Evolutionary conservation across 257 asterid species (phyloP), one percentile per base, ranked within the genome.

Genomic region (Solanum etuberosum): DNA sequence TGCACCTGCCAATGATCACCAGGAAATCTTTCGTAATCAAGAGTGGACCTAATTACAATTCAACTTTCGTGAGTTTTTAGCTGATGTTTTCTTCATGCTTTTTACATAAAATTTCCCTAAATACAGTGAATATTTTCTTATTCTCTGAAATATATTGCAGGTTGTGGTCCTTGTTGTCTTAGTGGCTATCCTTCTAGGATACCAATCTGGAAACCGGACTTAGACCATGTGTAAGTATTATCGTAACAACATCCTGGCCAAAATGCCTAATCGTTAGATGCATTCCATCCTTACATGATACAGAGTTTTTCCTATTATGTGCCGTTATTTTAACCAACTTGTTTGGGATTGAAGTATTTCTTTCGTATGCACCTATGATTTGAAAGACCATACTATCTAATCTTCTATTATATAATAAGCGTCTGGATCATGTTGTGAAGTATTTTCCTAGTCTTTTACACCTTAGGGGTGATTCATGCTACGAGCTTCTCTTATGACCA

Each of bases 1-100:
- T 86, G 46, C 57, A 48, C n/a, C 54, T 73, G 68, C 18, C 82
- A 37, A 86, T 86, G 74, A 63, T 46, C 54, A 5, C 86, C 94
- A 97, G 99, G 96, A 92, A 91, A 91, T 97, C 98, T 86, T 95
- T 92, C 87, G 73, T 95, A 74, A 83, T 93, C 86, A 86, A 83
- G 87, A 94, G 90, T 86, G 92, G 90, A 78, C 89, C 96, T 63
- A 93, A 88, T 74, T 91, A 89, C 92, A 91, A 86, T 89, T 84
- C 94, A 85, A 84, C 93, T 84, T 10, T 87, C 95, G 98, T 97
- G 83, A 93, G 98, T 87, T 51, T 71, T 85, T 16, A 23, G 43
- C 23, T 68, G 25, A 42, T 85, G 59, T 43, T 20, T 46, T 25
- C 25, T 46, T 59, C 21, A 9, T 48, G 38, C 73, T 84, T 23